Evolutionary conservation across 495 filamentous ascomycete genomes (phyloP).

Genomic region (Annulohypoxylon stygium): DNA sequence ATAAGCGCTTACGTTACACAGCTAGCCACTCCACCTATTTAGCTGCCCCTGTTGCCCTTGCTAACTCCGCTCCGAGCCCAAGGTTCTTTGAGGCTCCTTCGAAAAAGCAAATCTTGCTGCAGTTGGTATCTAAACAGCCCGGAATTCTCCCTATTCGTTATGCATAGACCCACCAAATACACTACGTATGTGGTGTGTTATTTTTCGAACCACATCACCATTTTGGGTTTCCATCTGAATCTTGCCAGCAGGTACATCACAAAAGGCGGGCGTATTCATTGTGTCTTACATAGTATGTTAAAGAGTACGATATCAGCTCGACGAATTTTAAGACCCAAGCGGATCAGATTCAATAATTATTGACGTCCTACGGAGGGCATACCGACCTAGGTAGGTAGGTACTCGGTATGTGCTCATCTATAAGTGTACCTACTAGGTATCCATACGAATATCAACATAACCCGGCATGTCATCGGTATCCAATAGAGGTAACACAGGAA

Average conservation of each 20-base stretch:
- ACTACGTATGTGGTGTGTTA: neutral
- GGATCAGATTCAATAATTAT: too few relatives aligned
- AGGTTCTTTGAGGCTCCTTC: constrained; percentile 30
- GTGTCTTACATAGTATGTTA: too few relatives aligned
- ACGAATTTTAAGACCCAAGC: too few relatives aligned
- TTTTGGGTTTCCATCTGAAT: neutral
- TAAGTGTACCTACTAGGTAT: neutral
- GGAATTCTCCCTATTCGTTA: constrained; percentile 41
- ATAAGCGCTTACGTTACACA: constrained; percentile 13
- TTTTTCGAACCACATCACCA: neutral
- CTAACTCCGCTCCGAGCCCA: neutral
- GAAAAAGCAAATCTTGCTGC: constrained; percentile 29
- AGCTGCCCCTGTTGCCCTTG: neutral
- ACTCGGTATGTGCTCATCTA: neutral
- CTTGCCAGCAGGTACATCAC: neutral
- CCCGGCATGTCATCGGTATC: neutral
- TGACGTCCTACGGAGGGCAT: too few relatives aligned
- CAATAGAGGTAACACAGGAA: neutral
- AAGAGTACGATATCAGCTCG: too few relatives aligned
- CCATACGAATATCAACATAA: neutral
- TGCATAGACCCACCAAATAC: constrained; percentile 21
- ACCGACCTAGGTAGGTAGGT: too few relatives aligned
- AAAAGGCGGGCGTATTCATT: too few relatives aligned
- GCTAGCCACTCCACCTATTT: neutral
- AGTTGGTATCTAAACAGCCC: constrained; percentile 13